Conservation (phyloP, 2,329 filamentous ascomycete species). For the Ophiocordyceps camponoti-leonardi region DNA sequence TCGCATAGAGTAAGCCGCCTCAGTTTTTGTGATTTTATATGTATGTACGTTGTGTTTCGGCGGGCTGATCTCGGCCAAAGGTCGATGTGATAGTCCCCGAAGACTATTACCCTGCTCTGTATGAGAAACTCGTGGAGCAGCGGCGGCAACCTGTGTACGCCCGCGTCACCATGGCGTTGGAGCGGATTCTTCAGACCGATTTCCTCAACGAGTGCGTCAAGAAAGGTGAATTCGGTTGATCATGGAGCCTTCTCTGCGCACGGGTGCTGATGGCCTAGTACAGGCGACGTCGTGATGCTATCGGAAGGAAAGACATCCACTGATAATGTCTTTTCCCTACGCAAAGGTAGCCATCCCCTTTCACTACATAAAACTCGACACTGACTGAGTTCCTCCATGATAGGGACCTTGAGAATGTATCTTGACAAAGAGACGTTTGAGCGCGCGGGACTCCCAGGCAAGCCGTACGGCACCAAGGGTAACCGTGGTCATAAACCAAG, state of each 20-base stretch:
- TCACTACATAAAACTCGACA: background rate
- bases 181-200: conserved; percentile 50
- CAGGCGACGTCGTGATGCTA: conserved; percentile 68
- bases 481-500: conserved; percentile 45
- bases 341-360: conserved; percentile 34
- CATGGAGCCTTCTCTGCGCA: background rate
- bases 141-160: conserved; percentile 33
- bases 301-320: conserved; percentile 57
- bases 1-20: conserved; percentile 44
- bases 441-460: conserved; percentile 61
- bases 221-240: conserved; percentile 32
- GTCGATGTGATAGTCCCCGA: conserved; percentile 58
- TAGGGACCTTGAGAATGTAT: conserved; percentile 57
- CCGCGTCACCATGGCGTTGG: conserved; percentile 54
- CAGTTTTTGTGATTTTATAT: background rate
- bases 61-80: conserved; percentile 15
- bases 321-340: conserved; percentile 56
- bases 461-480: conserved; percentile 42
- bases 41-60: too few relatives aligned
- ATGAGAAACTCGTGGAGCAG: conserved; percentile 27
- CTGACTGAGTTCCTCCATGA: background rate
- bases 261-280: background rate
- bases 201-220: conserved; percentile 84
- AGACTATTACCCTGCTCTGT: conserved; percentile 37
- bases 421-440: conserved; percentile 73